Evolutionary conservation across 2,329 filamentous ascomycete species (phyloP).

Genomic region (Apiospora phragmitis): DNA sequence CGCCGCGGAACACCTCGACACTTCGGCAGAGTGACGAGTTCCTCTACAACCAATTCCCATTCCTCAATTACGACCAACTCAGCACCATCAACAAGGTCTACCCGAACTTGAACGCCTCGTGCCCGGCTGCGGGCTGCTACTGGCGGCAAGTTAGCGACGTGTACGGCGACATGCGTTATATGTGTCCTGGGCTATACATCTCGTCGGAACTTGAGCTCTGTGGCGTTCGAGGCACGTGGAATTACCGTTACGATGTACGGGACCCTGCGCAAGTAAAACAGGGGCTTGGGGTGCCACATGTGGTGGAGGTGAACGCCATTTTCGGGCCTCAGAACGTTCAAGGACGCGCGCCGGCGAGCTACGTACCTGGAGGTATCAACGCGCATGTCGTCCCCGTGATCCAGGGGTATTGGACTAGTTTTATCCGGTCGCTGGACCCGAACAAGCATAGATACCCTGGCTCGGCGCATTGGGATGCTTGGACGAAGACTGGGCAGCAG

Average conservation of each 20-base stretch:
- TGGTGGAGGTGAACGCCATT: slow-evolving; percentile 65
- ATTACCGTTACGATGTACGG: slow-evolving; percentile 69
- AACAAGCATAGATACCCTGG: slow-evolving; percentile 43
- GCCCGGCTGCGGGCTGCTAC: slow-evolving; percentile 50
- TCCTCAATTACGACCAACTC: slow-evolving; percentile 51
- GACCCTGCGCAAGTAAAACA: slow-evolving; percentile 52
- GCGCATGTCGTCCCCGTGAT: slow-evolving; percentile 58
- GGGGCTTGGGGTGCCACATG: slow-evolving; percentile 67
- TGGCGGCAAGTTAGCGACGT: slow-evolving; percentile 60
- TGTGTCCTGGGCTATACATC: slow-evolving; percentile 61
- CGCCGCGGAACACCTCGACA: slow-evolving; percentile 48
- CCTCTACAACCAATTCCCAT: slow-evolving; percentile 58
- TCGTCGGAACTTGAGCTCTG: slow-evolving; percentile 37
- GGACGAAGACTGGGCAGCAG: slow-evolving; percentile 25
- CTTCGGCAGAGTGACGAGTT: slow-evolving; percentile 53
- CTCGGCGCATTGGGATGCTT: slow-evolving; percentile 27
- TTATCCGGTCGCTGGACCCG: slow-evolving; percentile 66
- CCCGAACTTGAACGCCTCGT: slow-evolving; percentile 47
- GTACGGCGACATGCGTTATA: slow-evolving; percentile 67
- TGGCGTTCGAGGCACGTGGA: slow-evolving; percentile 52
- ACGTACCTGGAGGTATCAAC: slow-evolving; percentile 53
- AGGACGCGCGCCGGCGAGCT: slow-evolving; percentile 52
- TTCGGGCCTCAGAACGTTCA: slow-evolving; percentile 62
- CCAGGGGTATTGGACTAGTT: slow-evolving; percentile 74
- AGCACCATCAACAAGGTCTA: slow-evolving; percentile 54